Conservation (phyloP, 805 yeast genomes). For the Kuraishia ogatae region DNA sequence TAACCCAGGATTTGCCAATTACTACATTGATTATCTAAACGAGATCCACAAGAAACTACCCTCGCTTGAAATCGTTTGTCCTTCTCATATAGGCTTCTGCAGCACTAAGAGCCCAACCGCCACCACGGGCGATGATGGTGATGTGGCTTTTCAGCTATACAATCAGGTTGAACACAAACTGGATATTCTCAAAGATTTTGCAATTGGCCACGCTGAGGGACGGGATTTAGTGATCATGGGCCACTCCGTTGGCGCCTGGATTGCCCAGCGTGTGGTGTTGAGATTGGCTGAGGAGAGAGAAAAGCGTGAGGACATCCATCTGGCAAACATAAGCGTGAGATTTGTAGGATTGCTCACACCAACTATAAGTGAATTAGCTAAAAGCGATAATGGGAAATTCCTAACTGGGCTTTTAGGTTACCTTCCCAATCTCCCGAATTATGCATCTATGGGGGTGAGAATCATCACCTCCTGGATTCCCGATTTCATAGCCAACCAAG, state of each 20-base stretch:
- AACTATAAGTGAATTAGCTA: conserved; percentile 55
- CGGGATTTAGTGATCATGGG: conserved; percentile 43
- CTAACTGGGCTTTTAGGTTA: not conserved
- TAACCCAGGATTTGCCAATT: conserved; percentile 67
- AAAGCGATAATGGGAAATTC: conserved; percentile 14
- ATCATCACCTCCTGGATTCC: not conserved
- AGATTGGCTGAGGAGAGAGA: conserved; percentile 9
- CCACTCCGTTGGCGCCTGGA: conserved; percentile 67
- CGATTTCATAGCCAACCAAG: not conserved
- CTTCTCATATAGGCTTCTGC: conserved; percentile 58
- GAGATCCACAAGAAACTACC: conserved; percentile 32
- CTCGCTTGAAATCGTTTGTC: conserved; percentile 41
- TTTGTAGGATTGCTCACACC: conserved; percentile 63
- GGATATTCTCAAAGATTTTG: conserved; percentile 28
- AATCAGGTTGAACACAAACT: conserved; percentile 54
- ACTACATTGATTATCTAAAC: conserved; percentile 46
- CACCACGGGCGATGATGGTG: not conserved
- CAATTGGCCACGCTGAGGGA: conserved; percentile 5
- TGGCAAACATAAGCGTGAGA: conserved; percentile 20
- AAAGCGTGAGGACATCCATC: conserved; percentile 6
- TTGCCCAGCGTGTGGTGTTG: conserved; percentile 43
- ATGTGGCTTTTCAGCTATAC: conserved; percentile 30
- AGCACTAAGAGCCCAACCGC: conserved; percentile 3
- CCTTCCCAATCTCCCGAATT: not conserved
- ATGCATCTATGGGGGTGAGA: not conserved